phyloP scores from a whole-genome alignment of 1,284 basidiomycete genomes.

The Clitocybe nebularis region DNA sequence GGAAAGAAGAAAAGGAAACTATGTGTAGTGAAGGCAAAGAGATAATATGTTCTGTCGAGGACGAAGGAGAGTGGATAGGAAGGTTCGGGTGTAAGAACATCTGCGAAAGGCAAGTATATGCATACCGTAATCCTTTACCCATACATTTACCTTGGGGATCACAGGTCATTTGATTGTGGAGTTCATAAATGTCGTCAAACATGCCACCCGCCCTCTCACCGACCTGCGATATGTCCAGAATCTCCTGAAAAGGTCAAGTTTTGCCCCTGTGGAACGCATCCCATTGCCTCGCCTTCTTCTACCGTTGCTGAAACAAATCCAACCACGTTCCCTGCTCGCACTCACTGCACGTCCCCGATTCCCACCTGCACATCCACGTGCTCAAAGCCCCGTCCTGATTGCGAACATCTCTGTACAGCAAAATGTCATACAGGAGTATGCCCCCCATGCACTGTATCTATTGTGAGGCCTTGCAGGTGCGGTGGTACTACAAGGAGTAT shows the following conservation, averaged over 20 bases:
- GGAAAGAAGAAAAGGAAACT: constrained; percentile 57
- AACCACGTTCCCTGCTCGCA: constrained; percentile 43
- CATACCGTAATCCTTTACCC: constrained; percentile 1
- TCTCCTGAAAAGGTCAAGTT: constrained; percentile 65
- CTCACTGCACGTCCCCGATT: constrained; percentile 68
- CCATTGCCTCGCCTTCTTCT: constrained; percentile 37
- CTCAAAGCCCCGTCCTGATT: constrained; percentile 56
- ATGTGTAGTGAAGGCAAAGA: constrained; percentile 59
- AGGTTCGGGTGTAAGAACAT: constrained; percentile 60
- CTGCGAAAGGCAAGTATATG: constrained; percentile 54
- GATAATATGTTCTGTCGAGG: constrained; percentile 27
- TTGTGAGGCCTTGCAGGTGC: constrained; percentile 78
- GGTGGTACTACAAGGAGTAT: constrained; percentile 59
- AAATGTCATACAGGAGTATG: constrained; percentile 64
- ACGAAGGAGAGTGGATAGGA: constrained; percentile 57
- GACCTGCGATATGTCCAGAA: constrained; percentile 63
- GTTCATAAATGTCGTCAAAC: constrained; percentile 64
- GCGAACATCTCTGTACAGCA: constrained; percentile 65
- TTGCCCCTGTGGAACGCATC: constrained; percentile 79
- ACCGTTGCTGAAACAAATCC: constrained; percentile 22
- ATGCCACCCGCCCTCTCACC: constrained; percentile 69
- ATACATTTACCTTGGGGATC: constrained; percentile 5
- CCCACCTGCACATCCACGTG: constrained; percentile 76
- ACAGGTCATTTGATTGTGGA: constrained; percentile 72
- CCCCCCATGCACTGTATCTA: constrained; percentile 66